Percentiles rank a stretch among this genome's conserved stretches.
Conservation (phyloP, 2,329 filamentous ascomycete species). For the Lasiodiplodia sp. region DNA sequence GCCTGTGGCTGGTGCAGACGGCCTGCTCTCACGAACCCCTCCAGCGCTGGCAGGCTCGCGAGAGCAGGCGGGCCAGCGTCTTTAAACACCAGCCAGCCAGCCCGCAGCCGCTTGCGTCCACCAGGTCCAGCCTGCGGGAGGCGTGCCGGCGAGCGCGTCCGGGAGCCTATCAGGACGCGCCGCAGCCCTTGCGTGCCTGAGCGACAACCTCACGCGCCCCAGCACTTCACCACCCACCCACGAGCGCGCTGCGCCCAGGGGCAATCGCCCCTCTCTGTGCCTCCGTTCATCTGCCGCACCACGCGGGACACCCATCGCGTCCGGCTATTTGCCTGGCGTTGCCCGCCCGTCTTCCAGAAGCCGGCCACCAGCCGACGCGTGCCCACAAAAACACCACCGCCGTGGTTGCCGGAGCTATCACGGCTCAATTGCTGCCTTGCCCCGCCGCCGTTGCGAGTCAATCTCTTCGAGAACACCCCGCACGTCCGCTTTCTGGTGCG, state of each 20-base stretch:
- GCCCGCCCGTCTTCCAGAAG: constrained; percentile 11
- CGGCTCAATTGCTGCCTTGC: constrained; percentile 17
- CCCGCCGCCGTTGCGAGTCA: constrained; percentile 19
- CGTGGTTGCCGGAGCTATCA: constrained; percentile 24
- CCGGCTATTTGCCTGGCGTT: not conserved
- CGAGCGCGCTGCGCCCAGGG: not conserved
- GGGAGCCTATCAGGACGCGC: constrained; percentile 28
- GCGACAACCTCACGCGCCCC: constrained; percentile 1
- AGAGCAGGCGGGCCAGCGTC: constrained; percentile 3
- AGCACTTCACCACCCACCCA: constrained; percentile 4
- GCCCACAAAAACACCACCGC: constrained; percentile 20
- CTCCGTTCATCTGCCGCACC: not conserved
- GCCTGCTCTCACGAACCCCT: not conserved
- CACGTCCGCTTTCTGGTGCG: constrained; percentile 14
- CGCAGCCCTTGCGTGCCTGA: constrained; percentile 19
- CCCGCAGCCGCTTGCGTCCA: constrained; percentile 16
- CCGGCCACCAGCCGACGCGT: not conserved
- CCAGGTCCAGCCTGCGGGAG: constrained; percentile 5
- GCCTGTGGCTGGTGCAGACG: constrained; percentile 13
- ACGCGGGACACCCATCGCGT: not conserved
- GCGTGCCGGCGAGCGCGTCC: constrained; percentile 7
- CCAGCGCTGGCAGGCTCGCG: not conserved
- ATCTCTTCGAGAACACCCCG: constrained; percentile 25
- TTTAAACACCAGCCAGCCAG: constrained; percentile 21
- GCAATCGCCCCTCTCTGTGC: not conserved